Conservation (phyloP, 257 asterid species). For the Ilex aquifolium region DNA sequence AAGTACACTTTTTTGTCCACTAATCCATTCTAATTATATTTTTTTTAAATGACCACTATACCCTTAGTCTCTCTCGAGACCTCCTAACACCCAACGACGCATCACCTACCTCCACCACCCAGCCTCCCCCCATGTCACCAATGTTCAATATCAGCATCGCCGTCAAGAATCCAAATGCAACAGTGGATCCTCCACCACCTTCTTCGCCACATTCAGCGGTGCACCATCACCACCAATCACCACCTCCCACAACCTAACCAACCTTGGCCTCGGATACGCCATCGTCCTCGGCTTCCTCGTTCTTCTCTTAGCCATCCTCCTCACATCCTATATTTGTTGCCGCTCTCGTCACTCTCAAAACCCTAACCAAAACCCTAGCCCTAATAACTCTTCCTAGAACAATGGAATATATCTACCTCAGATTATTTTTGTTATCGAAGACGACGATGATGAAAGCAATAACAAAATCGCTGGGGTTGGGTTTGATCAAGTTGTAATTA, state of each 20-base stretch:
- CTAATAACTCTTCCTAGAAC: slow-evolving; percentile 23
- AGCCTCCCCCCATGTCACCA: too few relatives aligned
- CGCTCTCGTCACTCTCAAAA: slow-evolving; percentile 59
- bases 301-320: slow-evolving; percentile 60
- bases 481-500: slow-evolving; percentile 71
- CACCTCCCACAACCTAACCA: slow-evolving; percentile 23
- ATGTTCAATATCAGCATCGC: too few relatives aligned
- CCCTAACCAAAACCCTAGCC: background rate
- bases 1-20: too few relatives aligned
- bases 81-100: too few relatives aligned
- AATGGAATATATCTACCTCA: slow-evolving; percentile 72
- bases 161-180: too few relatives aligned
- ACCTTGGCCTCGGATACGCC: slow-evolving; percentile 67
- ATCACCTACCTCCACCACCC: too few relatives aligned
- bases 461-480: slow-evolving; percentile 51
- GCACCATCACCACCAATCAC: slow-evolving; percentile 30
- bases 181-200: slow-evolving; percentile 16
- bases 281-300: slow-evolving; percentile 80
- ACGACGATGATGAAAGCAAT: slow-evolving; percentile 41
- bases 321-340: slow-evolving; percentile 78
- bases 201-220: background rate
- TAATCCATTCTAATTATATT: too few relatives aligned
- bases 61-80: too few relatives aligned
- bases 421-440: slow-evolving; percentile 71
- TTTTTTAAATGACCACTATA: too few relatives aligned